Evolutionary conservation across 2,329 filamentous ascomycete genomes (phyloP).

Genomic region (Aspergillus ruber): DNA sequence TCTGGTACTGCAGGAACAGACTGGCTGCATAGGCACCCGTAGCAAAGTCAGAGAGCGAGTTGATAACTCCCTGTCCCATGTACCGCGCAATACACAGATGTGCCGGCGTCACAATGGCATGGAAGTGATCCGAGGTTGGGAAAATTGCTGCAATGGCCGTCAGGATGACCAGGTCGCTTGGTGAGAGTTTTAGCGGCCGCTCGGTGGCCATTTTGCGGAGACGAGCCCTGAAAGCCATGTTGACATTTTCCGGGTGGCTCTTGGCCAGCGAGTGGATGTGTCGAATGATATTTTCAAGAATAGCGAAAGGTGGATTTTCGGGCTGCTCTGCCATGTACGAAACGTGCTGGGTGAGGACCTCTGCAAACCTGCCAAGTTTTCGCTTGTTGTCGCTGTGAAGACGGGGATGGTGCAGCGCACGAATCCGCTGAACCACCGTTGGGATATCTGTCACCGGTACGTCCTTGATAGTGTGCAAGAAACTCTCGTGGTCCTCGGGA

Average conservation of each 20-base stretch:
- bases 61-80: conserved; percentile 68
- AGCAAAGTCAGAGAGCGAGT: conserved; percentile 59
- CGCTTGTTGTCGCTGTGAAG: conserved; percentile 78
- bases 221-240: conserved; percentile 68
- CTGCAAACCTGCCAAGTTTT: conserved; percentile 57
- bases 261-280: conserved; percentile 92
- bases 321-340: conserved; percentile 49
- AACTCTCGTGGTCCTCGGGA: conserved; percentile 68
- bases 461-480: conserved; percentile 58
- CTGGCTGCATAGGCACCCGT: conserved; percentile 74
- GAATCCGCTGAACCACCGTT: conserved; percentile 78
- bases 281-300: conserved; percentile 73
- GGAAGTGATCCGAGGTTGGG: conserved; percentile 94
- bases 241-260: conserved; percentile 71
- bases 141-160: conserved; percentile 80
- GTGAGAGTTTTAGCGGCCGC: conserved; percentile 45
- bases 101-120: conserved; percentile 86
- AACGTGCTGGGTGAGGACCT: conserved; percentile 50
- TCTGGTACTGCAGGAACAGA: conserved; percentile 75
- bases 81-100: conserved; percentile 78
- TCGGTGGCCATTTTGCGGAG: conserved; percentile 52
- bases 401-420: conserved; percentile 86
- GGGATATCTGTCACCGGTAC: conserved; percentile 62
- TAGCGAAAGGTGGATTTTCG: conserved; percentile 53
- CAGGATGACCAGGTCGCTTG: conserved; percentile 76